These are phyloP conservation scores for Orbilia blumenaviensis DNA, from an alignment of 2,329 filamentous ascomycete species.

Conservation along the genomic window DNA sequence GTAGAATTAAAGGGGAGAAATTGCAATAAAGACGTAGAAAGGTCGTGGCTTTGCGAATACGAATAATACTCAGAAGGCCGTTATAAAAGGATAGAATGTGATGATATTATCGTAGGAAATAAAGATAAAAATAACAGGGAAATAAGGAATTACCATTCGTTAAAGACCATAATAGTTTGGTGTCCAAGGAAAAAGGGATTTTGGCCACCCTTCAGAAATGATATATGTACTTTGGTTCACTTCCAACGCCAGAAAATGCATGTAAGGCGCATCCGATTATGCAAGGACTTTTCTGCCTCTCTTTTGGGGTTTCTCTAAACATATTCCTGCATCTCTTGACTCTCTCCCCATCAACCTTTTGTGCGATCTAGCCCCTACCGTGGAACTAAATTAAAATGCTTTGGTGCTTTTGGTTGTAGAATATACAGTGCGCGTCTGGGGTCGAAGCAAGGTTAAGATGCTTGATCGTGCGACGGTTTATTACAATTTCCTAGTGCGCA, in stretches of 20 bases:
- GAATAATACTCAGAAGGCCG: neutral
- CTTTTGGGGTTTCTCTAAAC: conserved; percentile 20
- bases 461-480: neutral
- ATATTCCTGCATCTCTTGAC: neutral
- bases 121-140: too few relatives aligned
- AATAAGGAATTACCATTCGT: neutral
- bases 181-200: conserved; percentile 9
- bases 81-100: conserved; percentile 3
- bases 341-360: neutral
- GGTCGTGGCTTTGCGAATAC: neutral
- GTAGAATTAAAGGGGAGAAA: too few relatives aligned
- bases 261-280: conserved; percentile 13
- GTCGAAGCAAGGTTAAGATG: neutral
- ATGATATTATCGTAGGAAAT: neutral
- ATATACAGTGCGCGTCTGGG: neutral
- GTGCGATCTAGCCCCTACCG: neutral
- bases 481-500: conserved; percentile 26
- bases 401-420: neutral
- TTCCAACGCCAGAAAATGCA: conserved; percentile 50
- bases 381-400: neutral
- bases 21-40: neutral
- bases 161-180: neutral
- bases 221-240: conserved; percentile 32
- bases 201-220: conserved; percentile 29
- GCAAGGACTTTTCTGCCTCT: conserved; percentile 17